These are phyloP conservation scores for Gamarada debralockiae DNA, from an alignment of 495 filamentous ascomycete genomes.

Conservation along the genomic window DNA sequence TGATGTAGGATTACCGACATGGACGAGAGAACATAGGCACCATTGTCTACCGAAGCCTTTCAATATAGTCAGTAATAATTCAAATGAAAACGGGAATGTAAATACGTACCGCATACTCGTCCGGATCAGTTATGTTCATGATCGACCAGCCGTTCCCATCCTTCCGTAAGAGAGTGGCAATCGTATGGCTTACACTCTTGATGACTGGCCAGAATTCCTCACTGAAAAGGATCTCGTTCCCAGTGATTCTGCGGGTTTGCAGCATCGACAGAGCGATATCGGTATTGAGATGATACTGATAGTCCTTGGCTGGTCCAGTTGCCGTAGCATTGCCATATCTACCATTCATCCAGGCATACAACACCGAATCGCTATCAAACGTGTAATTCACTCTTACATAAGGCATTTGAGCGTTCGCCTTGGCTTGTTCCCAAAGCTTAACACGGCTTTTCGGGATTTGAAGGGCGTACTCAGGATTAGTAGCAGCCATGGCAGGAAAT, in stretches of 20 bases:
- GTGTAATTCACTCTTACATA: slow-evolving; percentile 12
- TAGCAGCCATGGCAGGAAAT: slow-evolving; percentile 43
- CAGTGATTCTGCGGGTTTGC: slow-evolving; percentile 40
- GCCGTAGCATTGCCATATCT: slow-evolving; percentile 52
- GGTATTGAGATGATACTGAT: slow-evolving; percentile 62
- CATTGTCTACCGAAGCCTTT: slow-evolving; percentile 64
- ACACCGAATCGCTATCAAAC: slow-evolving; percentile 39
- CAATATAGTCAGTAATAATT: background rate
- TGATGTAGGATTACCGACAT: background rate
- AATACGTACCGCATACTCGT: slow-evolving; percentile 16
- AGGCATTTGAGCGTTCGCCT: slow-evolving; percentile 35
- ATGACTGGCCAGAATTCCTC: slow-evolving; percentile 41
- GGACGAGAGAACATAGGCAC: slow-evolving; percentile 63
- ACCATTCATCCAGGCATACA: slow-evolving; percentile 51
- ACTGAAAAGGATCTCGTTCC: slow-evolving; percentile 37
- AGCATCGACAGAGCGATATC: slow-evolving; percentile 60
- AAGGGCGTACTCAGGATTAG: slow-evolving; percentile 39
- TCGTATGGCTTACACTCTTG: slow-evolving; percentile 39
- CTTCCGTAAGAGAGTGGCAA: slow-evolving; percentile 32
- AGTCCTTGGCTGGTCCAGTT: slow-evolving; percentile 51
- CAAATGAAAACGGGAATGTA: background rate
- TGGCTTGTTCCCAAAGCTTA: slow-evolving; percentile 37
- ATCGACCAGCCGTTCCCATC: slow-evolving; percentile 38
- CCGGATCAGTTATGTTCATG: slow-evolving; percentile 69
- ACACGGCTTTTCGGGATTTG: slow-evolving; percentile 45